These are phyloP conservation scores for Microbotryum lychnidis-dioicae DNA, from an alignment of 1,284 basidiomycete genomes.

Conservation along the genomic window DNA sequence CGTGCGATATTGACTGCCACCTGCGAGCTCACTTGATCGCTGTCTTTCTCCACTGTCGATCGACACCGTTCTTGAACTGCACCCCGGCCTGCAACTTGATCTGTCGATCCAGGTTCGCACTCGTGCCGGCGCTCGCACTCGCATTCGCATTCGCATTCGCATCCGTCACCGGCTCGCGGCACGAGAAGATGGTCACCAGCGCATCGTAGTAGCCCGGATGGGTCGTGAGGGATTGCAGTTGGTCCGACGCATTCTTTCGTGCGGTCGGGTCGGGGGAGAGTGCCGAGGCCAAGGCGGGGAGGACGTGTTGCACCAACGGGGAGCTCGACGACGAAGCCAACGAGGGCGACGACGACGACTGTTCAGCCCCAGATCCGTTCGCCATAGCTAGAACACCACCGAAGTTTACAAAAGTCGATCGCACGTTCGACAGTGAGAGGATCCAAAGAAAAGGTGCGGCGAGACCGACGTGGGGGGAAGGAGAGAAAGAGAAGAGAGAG, in stretches of 20 bases:
- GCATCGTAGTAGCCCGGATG: slow-evolving; percentile 26
- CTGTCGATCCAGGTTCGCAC: neutral
- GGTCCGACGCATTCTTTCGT: slow-evolving; percentile 15
- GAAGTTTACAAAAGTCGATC: neutral
- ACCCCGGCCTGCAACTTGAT: slow-evolving; percentile 31
- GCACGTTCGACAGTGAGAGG: too few relatives aligned
- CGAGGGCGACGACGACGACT: too few relatives aligned
- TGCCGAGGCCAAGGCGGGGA: slow-evolving; percentile 18
- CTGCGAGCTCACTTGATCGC: slow-evolving; percentile 21
- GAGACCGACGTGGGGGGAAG: neutral
- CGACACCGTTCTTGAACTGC: slow-evolving; percentile 36
- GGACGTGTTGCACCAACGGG: slow-evolving; percentile 3
- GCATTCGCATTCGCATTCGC: neutral
- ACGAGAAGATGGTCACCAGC: slow-evolving; percentile 28
- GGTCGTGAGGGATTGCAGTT: slow-evolving; percentile 20
- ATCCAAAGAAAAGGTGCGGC: neutral
- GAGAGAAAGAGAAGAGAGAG: neutral
- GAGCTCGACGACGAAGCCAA: too few relatives aligned
- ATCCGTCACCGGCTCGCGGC: neutral
- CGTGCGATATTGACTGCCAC: slow-evolving; percentile 11
- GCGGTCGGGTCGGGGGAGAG: slow-evolving; percentile 19
- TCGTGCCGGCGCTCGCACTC: neutral
- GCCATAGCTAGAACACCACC: neutral
- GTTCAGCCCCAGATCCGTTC: neutral
- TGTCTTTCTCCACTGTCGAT: slow-evolving; percentile 31